Percentiles rank a stretch among this genome's conserved stretches.
These are phyloP conservation scores for Puccinia brachypodii DNA, from an alignment of 1,284 basidiomycete species.

Conservation along the genomic window DNA sequence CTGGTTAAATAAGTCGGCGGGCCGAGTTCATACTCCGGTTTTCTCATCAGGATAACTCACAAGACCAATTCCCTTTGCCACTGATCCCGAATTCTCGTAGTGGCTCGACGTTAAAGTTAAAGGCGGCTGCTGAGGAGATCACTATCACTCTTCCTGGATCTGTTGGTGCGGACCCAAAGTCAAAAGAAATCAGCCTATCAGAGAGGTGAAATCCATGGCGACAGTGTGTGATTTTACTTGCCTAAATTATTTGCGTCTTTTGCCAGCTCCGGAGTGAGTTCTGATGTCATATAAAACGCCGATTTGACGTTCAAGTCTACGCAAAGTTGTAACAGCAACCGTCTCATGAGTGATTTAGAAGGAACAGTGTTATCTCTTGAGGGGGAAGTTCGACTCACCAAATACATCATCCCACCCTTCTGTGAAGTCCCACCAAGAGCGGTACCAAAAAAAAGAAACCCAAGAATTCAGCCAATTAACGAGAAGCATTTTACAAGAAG, in stretches of 20 bases:
- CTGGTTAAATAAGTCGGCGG: neutral
- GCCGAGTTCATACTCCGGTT: neutral
- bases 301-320: constrained; percentile 45
- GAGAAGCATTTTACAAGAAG: neutral
- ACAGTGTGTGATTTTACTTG: neutral
- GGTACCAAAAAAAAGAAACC: neutral
- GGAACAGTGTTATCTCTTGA: neutral
- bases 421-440: neutral
- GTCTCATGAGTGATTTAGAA: neutral
- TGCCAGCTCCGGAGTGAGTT: constrained; percentile 29
- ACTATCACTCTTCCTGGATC: constrained; percentile 56
- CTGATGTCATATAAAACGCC: constrained; percentile 45
- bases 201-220: neutral
- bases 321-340: neutral
- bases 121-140: constrained; percentile 56
- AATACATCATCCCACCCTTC: constrained; percentile 45
- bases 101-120: constrained; percentile 52
- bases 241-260: constrained; percentile 46
- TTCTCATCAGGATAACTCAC: constrained; percentile 49
- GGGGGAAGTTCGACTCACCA: constrained; percentile 30
- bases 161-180: neutral
- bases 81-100: constrained; percentile 52
- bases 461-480: neutral
- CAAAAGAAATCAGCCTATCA: neutral
- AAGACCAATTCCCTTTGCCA: constrained; percentile 56